phyloP scores from a whole-genome alignment of 768 basidiomycete species.

The Mycena haematopus region DNA sequence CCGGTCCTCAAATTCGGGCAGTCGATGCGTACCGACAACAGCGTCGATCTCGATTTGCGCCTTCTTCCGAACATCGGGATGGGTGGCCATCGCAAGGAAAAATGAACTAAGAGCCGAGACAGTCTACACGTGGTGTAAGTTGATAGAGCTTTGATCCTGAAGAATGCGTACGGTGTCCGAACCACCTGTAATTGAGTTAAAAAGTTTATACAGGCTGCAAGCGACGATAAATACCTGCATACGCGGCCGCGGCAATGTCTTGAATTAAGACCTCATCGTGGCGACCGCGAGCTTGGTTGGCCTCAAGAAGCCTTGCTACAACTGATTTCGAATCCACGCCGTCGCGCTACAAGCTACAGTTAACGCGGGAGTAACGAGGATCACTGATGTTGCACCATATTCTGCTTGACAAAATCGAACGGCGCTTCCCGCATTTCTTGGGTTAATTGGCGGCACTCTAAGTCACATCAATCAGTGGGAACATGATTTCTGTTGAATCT shows the following conservation, averaged over 20 bases:
- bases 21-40: slow-evolving; percentile 36
- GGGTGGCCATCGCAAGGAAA: slow-evolving; percentile 35
- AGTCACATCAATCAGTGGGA: not conserved
- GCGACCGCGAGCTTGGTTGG: slow-evolving; percentile 2
- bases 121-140: slow-evolving; percentile 28
- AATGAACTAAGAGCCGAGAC: slow-evolving; percentile 32
- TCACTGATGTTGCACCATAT: slow-evolving; percentile 14
- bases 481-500: not conserved
- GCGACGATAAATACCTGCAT: slow-evolving; percentile 33
- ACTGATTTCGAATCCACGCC: slow-evolving; percentile 18
- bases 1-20: slow-evolving; percentile 39
- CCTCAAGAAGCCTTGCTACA: slow-evolving; percentile 21
- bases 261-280: slow-evolving; percentile 33
- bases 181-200: slow-evolving; percentile 15
- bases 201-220: not conserved
- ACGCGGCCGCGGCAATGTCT: slow-evolving; percentile 38
- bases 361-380: too few relatives aligned
- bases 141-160: not conserved
- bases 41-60: slow-evolving; percentile 39
- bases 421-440: slow-evolving; percentile 20
- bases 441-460: slow-evolving; percentile 18
- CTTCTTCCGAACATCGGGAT: slow-evolving; percentile 35
- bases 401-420: slow-evolving; percentile 15
- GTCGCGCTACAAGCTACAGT: not conserved
- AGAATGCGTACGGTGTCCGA: slow-evolving; percentile 29